These are phyloP conservation scores for Hebeloma cylindrosporum DNA, from an alignment of 768 basidiomycete species.

Conservation along the genomic window DNA sequence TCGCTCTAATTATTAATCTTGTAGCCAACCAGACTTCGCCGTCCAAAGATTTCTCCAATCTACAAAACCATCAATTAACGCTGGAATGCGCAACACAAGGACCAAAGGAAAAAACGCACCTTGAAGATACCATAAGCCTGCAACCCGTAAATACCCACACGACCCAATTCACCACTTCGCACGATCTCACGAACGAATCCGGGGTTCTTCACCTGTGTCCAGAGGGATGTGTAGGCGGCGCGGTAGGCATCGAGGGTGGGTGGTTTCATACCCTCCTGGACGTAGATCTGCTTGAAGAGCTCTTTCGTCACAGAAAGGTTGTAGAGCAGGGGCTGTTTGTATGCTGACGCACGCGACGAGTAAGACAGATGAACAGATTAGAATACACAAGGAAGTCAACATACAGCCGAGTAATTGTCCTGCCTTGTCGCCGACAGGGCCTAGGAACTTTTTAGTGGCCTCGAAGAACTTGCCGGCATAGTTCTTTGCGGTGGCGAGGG, in stretches of 20 bases:
- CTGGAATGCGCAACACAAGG: not conserved
- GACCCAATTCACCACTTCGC: conserved; percentile 63
- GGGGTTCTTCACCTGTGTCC: conserved; percentile 55
- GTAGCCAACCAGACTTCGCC: conserved; percentile 80
- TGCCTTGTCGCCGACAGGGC: conserved; percentile 50
- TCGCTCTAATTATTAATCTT: no score
- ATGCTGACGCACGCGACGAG: conserved; percentile 40
- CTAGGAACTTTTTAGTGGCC: conserved; percentile 44
- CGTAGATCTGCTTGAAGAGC: conserved; percentile 72
- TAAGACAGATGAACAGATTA: not conserved
- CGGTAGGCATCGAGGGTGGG: conserved; percentile 58
- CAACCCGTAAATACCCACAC: conserved; percentile 71
- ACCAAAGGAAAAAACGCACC: conserved; percentile 38
- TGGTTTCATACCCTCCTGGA: conserved; percentile 68
- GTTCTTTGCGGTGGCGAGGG: conserved; percentile 58
- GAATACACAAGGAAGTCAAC: conserved; percentile 12
- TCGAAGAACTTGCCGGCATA: conserved; percentile 53
- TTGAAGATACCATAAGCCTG: conserved; percentile 93
- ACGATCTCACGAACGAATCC: conserved; percentile 62
- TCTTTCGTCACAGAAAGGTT: conserved; percentile 78
- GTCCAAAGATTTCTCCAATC: conserved; percentile 88
- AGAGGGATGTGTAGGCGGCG: conserved; percentile 63
- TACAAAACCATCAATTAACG: conserved; percentile 23
- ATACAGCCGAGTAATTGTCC: conserved; percentile 54
- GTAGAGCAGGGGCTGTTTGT: conserved; percentile 76